Evolutionary conservation across 2,329 filamentous ascomycete species (phyloP), one percentile per base, ranked within the genome.

Genomic region (Ophiognomonia clavigignenti-juglandacearum): DNA sequence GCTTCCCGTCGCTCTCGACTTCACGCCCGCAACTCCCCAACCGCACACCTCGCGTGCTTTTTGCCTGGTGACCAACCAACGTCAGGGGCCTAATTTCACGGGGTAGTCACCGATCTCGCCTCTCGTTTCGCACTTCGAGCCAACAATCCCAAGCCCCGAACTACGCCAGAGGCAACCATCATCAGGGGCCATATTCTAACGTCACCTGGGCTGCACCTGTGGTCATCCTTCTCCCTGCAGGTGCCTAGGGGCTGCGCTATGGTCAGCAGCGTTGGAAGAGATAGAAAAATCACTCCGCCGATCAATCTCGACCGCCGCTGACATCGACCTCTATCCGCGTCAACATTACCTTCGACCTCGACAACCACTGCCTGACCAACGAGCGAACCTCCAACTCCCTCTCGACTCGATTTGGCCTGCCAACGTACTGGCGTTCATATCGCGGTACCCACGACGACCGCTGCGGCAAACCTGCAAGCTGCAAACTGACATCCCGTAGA

Each of bases 41-140:
- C 26, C 40, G 37, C 27, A 29, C 40, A 39, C 37, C 44, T 46
- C 29, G 45, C 37, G 39, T 39, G 43, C 39, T 39, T 47, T 24
- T 39, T 43, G 19, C 45, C n/a, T n/a, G n/a, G n/a, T n/a, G n/a
- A n/a, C n/a, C n/a, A n/a, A n/a, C n/a, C n/a, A n/a, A n/a, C n/a
- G n/a, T n/a, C n/a, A n/a, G n/a, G n/a, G n/a, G n/a, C n/a, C n/a
- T n/a, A n/a, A n/a, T n/a, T n/a, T n/a, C n/a, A n/a, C n/a, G n/a
- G n/a, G n/a, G n/a, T n/a, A n/a, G n/a, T n/a, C n/a, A n/a, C n/a
- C n/a, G n/a, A n/a, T n/a, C n/a, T n/a, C n/a, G n/a, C n/a, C 35
- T 43, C 39, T 31, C 23, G 31, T 44, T 38, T n/a, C n/a, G n/a
- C n/a, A n/a, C n/a, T n/a, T n/a, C n/a, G n/a, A n/a, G 7, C n/a